Base-by-base conservation (phyloP, 2,329 filamentous ascomycete genomes). In the Grosmannia penicillata region DNA sequence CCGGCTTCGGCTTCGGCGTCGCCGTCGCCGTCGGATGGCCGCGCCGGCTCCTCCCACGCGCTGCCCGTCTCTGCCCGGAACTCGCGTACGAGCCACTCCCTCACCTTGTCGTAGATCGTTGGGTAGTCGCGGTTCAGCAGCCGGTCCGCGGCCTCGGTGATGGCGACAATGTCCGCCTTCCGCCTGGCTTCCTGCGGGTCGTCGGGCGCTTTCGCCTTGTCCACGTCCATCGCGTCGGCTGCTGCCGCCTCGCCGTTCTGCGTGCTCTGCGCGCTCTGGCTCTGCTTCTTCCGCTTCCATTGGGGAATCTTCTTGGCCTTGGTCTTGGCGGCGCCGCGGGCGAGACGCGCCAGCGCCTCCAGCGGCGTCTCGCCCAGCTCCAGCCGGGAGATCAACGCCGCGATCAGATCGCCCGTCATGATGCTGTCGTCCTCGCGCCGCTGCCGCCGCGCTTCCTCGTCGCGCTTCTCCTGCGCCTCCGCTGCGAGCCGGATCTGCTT, bases 401-500 rank as follows among this genome's bases (percentile, higher is more conserved):
- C 74, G 22, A 96, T 63, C 2, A 93, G 63, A 45, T 95, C 89
- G 6, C 70, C 69, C 3, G 72, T 78, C 59, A 94, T 91, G 54
- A 96, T 93, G 42, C 86, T 87, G 57, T 96, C 89, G 41, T 93
- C 79, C 42, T 76, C 72, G 21, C 79, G 69, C 41, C 79, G 76
- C 48, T 77, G 75, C 50, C 77, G 69, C 41, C 81, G 72, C 37
- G 76, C 68, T 52, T 93, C 86, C 2, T 75, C 74, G 44, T 93
- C 84, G 23, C 87, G 72, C 59, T 79, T 85, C 51, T 93, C 82
- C 40, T 91, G 82, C 4, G 91, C 91, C 45, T 82, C 85, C 29
- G 78, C 84, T 0, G 91, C 91, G 45, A 75, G 78, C 53, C 77
- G 82, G 68, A 96, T 93, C 42, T 95, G 86, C 57, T 89, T 93